A percentile compares a stretch with the other conserved stretches of the same genome.
Conservation (phyloP, 805 yeast genomes). For the Kodamaea laetipori region DNA sequence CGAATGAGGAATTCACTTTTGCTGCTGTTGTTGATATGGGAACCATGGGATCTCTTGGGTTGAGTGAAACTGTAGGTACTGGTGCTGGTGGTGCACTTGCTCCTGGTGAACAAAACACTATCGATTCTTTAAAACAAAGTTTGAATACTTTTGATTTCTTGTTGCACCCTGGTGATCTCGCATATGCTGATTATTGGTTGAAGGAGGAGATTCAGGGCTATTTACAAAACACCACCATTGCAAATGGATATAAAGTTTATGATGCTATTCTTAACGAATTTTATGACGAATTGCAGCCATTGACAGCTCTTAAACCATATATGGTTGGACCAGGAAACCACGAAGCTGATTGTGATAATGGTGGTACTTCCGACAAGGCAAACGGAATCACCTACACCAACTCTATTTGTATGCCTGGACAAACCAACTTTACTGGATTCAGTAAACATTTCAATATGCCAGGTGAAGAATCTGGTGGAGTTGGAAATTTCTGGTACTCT, state of each 20-base stretch:
- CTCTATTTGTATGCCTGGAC: constrained; percentile 19
- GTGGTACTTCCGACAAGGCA: constrained; percentile 9
- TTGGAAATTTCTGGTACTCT: constrained; percentile 19
- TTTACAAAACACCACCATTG: constrained; percentile 15
- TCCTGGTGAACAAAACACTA: constrained; percentile 18
- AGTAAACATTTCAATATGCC: constrained; percentile 20
- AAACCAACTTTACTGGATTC: constrained; percentile 20
- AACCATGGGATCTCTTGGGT: constrained; percentile 18
- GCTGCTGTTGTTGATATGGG: constrained; percentile 19
- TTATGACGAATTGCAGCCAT: constrained; percentile 17
- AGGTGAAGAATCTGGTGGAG: constrained; percentile 15
- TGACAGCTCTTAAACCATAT: constrained; percentile 16
- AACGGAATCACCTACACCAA: constrained; percentile 12
- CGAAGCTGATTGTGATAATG: constrained; percentile 19
- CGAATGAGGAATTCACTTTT: constrained; percentile 15
- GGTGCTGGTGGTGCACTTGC: constrained; percentile 17
- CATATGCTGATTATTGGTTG: constrained; percentile 20
- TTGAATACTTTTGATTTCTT: constrained; percentile 16
- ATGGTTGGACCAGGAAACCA: constrained; percentile 20
- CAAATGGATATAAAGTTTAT: constrained; percentile 15
- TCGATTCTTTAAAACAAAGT: constrained; percentile 13
- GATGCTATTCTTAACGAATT: constrained; percentile 19
- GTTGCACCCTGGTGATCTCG: constrained; percentile 20
- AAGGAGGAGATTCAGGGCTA: constrained; percentile 17
- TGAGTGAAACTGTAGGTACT: constrained; percentile 15